phyloP scores from a whole-genome alignment of 345 rosid genomes.

The Brassica juncea region DNA sequence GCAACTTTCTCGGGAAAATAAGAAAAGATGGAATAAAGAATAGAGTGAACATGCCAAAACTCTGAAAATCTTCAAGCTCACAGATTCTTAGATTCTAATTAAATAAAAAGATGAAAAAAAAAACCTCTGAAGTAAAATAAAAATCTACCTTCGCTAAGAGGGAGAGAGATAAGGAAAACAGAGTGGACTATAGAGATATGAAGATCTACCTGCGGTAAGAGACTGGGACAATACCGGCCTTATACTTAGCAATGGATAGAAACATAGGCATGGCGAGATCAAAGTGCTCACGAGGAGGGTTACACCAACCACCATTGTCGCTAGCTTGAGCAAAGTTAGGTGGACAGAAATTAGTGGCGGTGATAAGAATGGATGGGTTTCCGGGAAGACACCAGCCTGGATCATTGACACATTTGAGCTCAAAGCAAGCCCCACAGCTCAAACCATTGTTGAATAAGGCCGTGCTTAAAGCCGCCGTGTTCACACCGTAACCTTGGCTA shows the following conservation, averaged over 20 bases:
- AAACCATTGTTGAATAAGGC: slow-evolving; percentile 71
- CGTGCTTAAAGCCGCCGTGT: slow-evolving; percentile 78
- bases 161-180: not conserved
- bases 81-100: slow-evolving; percentile 25
- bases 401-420: slow-evolving; percentile 57
- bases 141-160: not conserved
- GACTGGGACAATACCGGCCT: slow-evolving; percentile 75
- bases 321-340: slow-evolving; percentile 60
- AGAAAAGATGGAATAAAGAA: slow-evolving; percentile 28
- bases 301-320: slow-evolving; percentile 80
- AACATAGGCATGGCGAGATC: slow-evolving; percentile 81
- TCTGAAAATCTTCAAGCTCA: slow-evolving; percentile 39
- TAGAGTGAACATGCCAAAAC: slow-evolving; percentile 33
- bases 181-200: not conserved
- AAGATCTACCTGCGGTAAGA: slow-evolving; percentile 63
- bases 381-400: slow-evolving; percentile 67
- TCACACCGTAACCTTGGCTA: slow-evolving; percentile 68
- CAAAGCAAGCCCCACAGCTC: slow-evolving; percentile 73
- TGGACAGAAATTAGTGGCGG: slow-evolving; percentile 72
- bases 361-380: slow-evolving; percentile 55
- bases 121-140: slow-evolving; percentile 1
- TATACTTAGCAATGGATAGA: slow-evolving; percentile 62
- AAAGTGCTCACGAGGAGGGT: slow-evolving; percentile 72
- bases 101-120: not conserved
- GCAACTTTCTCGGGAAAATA: slow-evolving; percentile 35